Evolutionary conservation across 805 yeast species (phyloP).

Genomic region (Metschnikowia peoriensis): DNA sequence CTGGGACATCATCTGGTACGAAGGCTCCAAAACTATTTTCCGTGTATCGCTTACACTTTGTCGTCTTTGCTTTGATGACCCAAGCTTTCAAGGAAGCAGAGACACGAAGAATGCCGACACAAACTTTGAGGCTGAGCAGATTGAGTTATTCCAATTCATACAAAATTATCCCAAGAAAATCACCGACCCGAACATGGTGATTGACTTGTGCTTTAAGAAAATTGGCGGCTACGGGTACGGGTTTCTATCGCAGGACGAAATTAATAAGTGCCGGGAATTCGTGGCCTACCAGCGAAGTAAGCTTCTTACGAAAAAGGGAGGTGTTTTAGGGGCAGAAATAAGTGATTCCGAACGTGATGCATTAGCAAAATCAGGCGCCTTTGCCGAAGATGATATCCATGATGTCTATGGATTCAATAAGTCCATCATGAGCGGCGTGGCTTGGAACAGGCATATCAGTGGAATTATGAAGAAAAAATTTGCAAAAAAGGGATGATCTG

Average conservation of each 20-base stretch:
- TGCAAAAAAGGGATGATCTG: conserved; percentile 3
- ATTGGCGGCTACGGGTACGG: conserved; percentile 65
- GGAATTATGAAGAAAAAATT: conserved; percentile 40
- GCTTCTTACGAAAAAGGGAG: conserved; percentile 26
- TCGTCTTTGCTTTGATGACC: conserved; percentile 62
- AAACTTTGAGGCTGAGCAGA: conserved; percentile 38
- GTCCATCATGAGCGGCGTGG: conserved; percentile 52
- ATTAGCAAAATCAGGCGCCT: conserved; percentile 21
- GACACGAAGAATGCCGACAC: conserved; percentile 14
- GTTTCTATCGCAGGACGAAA: conserved; percentile 77
- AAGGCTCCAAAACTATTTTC: conserved; percentile 83
- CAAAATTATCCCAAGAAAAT: conserved; percentile 78
- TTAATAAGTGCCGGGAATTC: conserved; percentile 71
- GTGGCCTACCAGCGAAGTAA: conserved; percentile 63
- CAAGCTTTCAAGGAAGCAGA: conserved; percentile 44
- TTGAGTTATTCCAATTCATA: conserved; percentile 71
- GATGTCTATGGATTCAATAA: conserved; percentile 45
- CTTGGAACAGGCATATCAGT: conserved; percentile 61
- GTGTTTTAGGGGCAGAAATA: conserved; percentile 32
- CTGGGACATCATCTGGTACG: conserved; percentile 95
- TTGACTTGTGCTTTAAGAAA: conserved; percentile 74
- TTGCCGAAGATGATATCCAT: conserved; percentile 33
- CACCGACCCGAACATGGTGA: conserved; percentile 64
- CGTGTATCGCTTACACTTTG: conserved; percentile 78
- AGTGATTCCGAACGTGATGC: conserved; percentile 40